Percentiles rank a stretch among this genome's conserved stretches.
Evolutionary conservation across 768 basidiomycete genomes (phyloP).

Genomic region (Termitomyces sp.): DNA sequence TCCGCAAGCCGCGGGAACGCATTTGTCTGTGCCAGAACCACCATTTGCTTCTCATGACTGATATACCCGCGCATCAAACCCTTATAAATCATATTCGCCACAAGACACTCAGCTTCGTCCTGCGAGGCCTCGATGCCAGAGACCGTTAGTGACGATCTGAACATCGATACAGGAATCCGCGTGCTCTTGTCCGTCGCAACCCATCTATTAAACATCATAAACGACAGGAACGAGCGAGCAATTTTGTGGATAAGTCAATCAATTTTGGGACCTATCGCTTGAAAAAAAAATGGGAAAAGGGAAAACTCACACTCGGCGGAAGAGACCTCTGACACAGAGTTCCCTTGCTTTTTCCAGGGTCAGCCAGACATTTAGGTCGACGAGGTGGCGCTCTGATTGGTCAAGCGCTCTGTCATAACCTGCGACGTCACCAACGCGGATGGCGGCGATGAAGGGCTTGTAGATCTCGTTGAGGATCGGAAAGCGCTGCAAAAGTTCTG

Average conservation of each 20-base stretch:
- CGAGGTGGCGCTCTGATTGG: constrained; percentile 61
- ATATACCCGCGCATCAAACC: constrained; percentile 94
- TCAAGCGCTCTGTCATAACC: constrained; percentile 80
- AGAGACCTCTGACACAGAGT: constrained; percentile 77
- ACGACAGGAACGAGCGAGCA: neutral
- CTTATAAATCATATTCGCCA: constrained; percentile 94
- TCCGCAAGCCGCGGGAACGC: constrained; percentile 77
- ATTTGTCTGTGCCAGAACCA: constrained; percentile 76
- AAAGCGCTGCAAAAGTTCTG: constrained; percentile 63
- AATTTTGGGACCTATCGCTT: constrained; percentile 2
- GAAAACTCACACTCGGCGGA: constrained; percentile 63
- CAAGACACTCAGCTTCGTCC: constrained; percentile 89
- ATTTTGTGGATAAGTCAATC: neutral
- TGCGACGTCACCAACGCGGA: constrained; percentile 69
- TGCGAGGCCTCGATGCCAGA: constrained; percentile 64
- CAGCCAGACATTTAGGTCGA: constrained; percentile 85
- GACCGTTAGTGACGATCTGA: constrained; percentile 69
- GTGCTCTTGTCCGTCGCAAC: constrained; percentile 66
- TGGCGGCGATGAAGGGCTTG: constrained; percentile 74
- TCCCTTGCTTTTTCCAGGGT: constrained; percentile 87
- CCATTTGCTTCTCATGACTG: constrained; percentile 92
- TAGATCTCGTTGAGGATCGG: constrained; percentile 71
- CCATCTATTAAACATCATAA: constrained; percentile 51
- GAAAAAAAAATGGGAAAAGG: neutral
- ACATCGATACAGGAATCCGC: constrained; percentile 76